These are phyloP conservation scores for Rhizomucor pusillus DNA, from an alignment of 371 early-diverging fungal species.

Conservation along the genomic window DNA sequence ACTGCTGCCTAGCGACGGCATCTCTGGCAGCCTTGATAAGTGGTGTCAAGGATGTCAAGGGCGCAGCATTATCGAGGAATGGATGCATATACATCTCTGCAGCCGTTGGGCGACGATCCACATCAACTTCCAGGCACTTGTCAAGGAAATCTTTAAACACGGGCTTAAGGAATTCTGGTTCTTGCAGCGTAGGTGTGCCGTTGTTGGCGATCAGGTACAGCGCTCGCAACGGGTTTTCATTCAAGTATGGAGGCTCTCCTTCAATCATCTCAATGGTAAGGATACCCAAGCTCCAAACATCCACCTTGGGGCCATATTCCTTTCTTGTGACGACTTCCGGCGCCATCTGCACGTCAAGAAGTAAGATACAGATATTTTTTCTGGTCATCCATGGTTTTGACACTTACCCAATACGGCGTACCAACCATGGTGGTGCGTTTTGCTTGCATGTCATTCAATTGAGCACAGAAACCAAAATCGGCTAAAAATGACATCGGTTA, in stretches of 20 bases:
- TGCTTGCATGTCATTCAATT: conserved; percentile 73
- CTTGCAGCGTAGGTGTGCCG: conserved; percentile 90
- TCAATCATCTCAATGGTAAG: conserved; percentile 94
- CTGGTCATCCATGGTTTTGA: background rate
- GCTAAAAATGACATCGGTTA: conserved; percentile 50
- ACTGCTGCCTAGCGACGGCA: conserved; percentile 16
- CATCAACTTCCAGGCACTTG: conserved; percentile 83
- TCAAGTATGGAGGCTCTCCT: conserved; percentile 94
- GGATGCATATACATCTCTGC: conserved; percentile 84
- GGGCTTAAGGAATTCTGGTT: conserved; percentile 80
- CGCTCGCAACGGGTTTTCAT: conserved; percentile 90
- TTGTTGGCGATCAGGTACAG: conserved; percentile 95
- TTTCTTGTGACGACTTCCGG: conserved; percentile 93
- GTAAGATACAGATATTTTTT: background rate
- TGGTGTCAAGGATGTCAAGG: conserved; percentile 82
- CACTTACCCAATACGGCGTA: conserved; percentile 77
- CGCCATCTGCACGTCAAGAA: conserved; percentile 75
- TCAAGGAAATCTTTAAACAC: conserved; percentile 85
- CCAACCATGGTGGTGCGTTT: conserved; percentile 93
- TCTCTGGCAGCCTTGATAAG: conserved; percentile 57
- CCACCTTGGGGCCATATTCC: conserved; percentile 93
- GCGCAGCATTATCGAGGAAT: conserved; percentile 85
- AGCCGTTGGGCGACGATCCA: conserved; percentile 81
- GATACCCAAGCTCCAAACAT: conserved; percentile 98
- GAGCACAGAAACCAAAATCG: conserved; percentile 96